Evolutionary conservation across 2,329 filamentous ascomycete species (phyloP).

Genomic region (Paecilomyces formosus): DNA sequence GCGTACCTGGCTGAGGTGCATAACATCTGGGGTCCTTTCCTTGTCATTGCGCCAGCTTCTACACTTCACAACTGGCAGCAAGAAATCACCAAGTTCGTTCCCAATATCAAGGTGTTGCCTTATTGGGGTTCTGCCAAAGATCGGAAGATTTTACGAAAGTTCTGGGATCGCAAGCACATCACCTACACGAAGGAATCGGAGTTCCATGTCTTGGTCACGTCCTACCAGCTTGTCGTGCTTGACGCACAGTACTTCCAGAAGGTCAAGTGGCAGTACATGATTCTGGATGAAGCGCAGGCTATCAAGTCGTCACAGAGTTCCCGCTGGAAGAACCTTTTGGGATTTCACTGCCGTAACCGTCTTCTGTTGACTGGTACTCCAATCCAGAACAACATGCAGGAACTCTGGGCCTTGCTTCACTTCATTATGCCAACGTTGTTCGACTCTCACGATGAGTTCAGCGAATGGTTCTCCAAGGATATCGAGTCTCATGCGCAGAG

Average conservation of each 20-base stretch:
- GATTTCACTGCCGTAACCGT: slow-evolving; percentile 91
- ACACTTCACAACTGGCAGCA: slow-evolving; percentile 99
- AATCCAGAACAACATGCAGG: slow-evolving; percentile 99
- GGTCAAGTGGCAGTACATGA: slow-evolving; percentile 99
- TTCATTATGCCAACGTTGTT: slow-evolving; percentile 99
- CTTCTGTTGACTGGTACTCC: slow-evolving; percentile 91
- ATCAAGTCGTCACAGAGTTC: slow-evolving; percentile 98
- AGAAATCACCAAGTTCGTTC: slow-evolving; percentile 92
- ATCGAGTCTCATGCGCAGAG: slow-evolving; percentile 98
- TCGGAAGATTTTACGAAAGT: slow-evolving; percentile 92
- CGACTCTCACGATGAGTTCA: slow-evolving; percentile 50
- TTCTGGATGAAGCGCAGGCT: slow-evolving; percentile 94
- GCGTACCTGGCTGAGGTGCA: slow-evolving; percentile 95
- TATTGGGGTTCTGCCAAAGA: slow-evolving; percentile 97
- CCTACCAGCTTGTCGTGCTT: slow-evolving; percentile 92
- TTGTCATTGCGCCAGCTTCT: slow-evolving; percentile 92
- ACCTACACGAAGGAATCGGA: slow-evolving; percentile 89
- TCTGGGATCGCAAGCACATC: slow-evolving; percentile 97
- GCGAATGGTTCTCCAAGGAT: slow-evolving; percentile 48
- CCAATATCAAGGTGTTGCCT: slow-evolving; percentile 85
- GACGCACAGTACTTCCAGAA: slow-evolving; percentile 98
- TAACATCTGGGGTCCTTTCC: slow-evolving; percentile 95
- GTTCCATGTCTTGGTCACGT: slow-evolving; percentile 94
- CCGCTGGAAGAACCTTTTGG: slow-evolving; percentile 89
- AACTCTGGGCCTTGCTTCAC: slow-evolving; percentile 93